Conservation (phyloP, 2,329 filamentous ascomycete species). For the Fusarium mundagurra region DNA sequence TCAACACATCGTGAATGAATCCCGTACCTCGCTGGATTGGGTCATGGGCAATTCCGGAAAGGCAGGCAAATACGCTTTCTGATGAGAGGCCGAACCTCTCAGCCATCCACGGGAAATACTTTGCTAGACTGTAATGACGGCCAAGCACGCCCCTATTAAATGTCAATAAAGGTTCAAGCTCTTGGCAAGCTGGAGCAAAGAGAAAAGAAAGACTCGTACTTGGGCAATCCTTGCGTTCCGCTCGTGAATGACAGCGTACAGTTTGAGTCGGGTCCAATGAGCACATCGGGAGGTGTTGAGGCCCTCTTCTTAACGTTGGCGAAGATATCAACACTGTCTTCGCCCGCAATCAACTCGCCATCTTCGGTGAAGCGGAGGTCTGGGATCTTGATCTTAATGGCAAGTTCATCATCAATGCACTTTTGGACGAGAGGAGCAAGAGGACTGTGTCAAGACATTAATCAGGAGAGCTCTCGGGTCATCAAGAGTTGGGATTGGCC, state of each 20-base stretch:
- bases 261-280: background rate
- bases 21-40: slow-evolving; percentile 55
- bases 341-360: background rate
- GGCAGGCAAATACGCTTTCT: slow-evolving; percentile 80
- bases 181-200: background rate
- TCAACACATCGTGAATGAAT: background rate
- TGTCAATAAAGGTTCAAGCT: background rate
- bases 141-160: background rate
- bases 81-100: slow-evolving; percentile 73
- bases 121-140: background rate
- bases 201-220: background rate
- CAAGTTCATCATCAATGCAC: background rate
- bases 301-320: background rate
- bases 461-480: background rate
- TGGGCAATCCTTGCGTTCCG: background rate
- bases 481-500: background rate
- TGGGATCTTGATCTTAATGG: background rate
- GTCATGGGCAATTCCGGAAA: slow-evolving; percentile 85
- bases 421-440: background rate
- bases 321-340: background rate
- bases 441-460: background rate
- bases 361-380: background rate
- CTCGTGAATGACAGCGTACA: background rate
- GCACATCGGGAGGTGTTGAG: background rate
- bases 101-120: slow-evolving; percentile 3